Evolutionary conservation across 2,329 filamentous ascomycete genomes (phyloP), one percentile per base, ranked within the genome.

Genomic region (Pestalotiopsis sp.): DNA sequence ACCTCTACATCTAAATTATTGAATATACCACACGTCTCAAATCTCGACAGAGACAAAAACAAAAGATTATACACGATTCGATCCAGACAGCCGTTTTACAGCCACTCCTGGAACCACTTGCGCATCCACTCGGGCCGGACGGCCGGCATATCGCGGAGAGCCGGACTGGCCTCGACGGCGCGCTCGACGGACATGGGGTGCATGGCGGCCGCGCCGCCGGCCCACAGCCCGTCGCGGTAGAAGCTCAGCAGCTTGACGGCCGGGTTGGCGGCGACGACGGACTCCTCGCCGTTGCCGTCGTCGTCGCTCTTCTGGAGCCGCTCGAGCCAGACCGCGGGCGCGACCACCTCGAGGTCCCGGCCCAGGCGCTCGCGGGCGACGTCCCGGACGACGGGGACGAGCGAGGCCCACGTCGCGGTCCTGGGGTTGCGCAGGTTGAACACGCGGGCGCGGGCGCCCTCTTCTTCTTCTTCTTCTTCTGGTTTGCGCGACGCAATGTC

Each of bases 401-500:
- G 57, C 57, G 23, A 11, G 11, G 11, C 23, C 57, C 57, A 59
- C 11, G 57, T 17, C 13, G 27, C 14, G 57, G 17, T 7, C 11
- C 27, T 4, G 4, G 57, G 57, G 17, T 59, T 59, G 20, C 57
- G 57, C 20, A 59, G 11, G 23, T 59, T 59, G 57, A 59, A 59
- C 20, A 59, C 57, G 20, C 5, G 7, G 1, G 57, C 27, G 57
- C 17, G 3, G 14, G 13, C 57, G 14, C 13, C 14, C 57, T 17
- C 20, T 7, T 14, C 57, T 27, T n/a, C 5, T 59, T 17, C 20
- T 20, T 13, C 23, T 23, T 23, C 23, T 23, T 23, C 23, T 23
- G 71, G 66, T 13, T 63, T 11, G 12, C 62, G 4, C 67, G 71
- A 6, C 73, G 68, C 68, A 2, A 82, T 71, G 36, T 81, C 79